Base-by-base conservation (phyloP, 345 rosid genomes). In the Populus simonii region DNA sequence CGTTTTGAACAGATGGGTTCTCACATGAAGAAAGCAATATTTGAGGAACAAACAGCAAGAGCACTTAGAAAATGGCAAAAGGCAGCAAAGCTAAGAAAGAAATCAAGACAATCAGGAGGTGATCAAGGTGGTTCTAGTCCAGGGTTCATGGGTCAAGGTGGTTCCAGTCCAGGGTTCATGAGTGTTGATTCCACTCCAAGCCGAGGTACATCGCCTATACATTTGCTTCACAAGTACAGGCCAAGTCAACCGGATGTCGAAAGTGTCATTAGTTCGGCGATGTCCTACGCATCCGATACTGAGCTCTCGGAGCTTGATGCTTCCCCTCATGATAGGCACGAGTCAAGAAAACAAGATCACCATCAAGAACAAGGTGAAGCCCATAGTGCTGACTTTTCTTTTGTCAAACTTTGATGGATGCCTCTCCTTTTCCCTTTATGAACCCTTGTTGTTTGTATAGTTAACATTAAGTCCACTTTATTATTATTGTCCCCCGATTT, bases 11-110 rank as follows among this genome's bases (percentile, higher is more conserved):
- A 89, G 92, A 89, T 88, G 92, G 90, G 92, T 17, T 86, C 92
- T 55, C 87, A 88, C 84, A 89, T 89, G 90, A 89, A 89, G 78
- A 82, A 74, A 55, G 65, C 88, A 57, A 87, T 89, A 53, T 89
- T 89, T 51, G 90, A 88, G 71, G 89, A 89, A 78, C 92, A 89
- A 80, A 89, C 90, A 43, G 82, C 87, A 0, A 89, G 78, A 68
- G 92, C 88, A 38, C 86, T 88, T 18, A 66, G 70, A 77, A 88
- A 79, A 66, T 86, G 90, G 90, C 88, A 79, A 39, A 81, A 72
- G 49, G 87, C 88, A 5, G 88, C 89, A 2, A 85, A 82, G 80
- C 74, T 78, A 38, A 85, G 83, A 62, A 74, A 68, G 23, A 89
- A 66, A 66, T 33, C 68, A 72, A 81, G 74, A 67, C 41, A 71